A percentile compares a stretch with the other conserved stretches of the same genome.
Evolutionary conservation across 2,329 filamentous ascomycete species (phyloP).

Genomic region (Aspergillus novoparasiticus): DNA sequence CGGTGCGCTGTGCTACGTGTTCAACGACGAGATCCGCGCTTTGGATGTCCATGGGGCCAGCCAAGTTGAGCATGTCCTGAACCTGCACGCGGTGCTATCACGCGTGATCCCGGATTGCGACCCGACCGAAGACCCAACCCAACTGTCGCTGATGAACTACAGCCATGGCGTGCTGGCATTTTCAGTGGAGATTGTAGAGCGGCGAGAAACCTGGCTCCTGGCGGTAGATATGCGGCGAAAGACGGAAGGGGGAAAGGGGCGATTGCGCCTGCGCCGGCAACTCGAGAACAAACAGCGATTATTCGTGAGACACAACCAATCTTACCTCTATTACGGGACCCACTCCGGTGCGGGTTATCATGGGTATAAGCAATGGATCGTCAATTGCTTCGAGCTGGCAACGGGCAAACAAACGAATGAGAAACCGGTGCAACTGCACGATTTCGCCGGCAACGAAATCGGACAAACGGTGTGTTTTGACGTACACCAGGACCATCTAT

Average conservation of each 20-base stretch:
- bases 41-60: conserved; percentile 58
- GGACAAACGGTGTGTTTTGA: conserved; percentile 72
- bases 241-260: conserved; percentile 23
- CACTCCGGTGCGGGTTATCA: conserved; percentile 58
- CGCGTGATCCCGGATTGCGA: conserved; percentile 38
- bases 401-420: conserved; percentile 44
- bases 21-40: conserved; percentile 57
- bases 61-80: conserved; percentile 57
- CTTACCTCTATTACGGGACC: conserved; percentile 68
- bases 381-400: conserved; percentile 57
- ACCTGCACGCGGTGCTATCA: conserved; percentile 50
- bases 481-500: conserved; percentile 66
- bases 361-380: conserved; percentile 64
- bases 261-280: conserved; percentile 45
- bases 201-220: conserved; percentile 55
- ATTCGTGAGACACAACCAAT: conserved; percentile 66
- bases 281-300: conserved; percentile 57
- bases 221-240: conserved; percentile 48
- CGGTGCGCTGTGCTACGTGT: conserved; percentile 67
- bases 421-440: conserved; percentile 55
- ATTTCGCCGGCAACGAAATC: conserved; percentile 66
- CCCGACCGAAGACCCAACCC: conserved; percentile 41
- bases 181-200: conserved; percentile 51
- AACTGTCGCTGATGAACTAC: conserved; percentile 60
- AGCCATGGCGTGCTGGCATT: conserved; percentile 61